phyloP scores from a whole-genome alignment of 192 early-diverging fungal species.

The Gigaspora rosea region DNA sequence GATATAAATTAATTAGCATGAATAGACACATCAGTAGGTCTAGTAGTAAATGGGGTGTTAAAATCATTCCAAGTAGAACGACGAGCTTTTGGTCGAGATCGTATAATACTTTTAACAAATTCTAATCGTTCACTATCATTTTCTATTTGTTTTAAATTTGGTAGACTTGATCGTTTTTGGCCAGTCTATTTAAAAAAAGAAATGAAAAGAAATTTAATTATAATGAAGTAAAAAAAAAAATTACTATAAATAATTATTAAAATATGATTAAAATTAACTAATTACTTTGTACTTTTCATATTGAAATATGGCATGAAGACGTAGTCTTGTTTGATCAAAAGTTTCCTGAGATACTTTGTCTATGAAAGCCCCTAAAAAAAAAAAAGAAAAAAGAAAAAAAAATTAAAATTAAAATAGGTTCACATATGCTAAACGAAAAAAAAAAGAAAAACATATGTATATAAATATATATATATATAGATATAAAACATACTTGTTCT shows the following conservation, averaged over 20 bases:
- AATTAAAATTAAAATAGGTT: too few relatives aligned
- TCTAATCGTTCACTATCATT: slow-evolving; percentile 21
- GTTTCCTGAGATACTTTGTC: slow-evolving; percentile 22
- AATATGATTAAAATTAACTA: neutral
- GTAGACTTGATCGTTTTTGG: slow-evolving; percentile 21
- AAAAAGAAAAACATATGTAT: too few relatives aligned
- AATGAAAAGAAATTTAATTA: neutral
- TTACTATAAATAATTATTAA: neutral
- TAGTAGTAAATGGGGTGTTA: too few relatives aligned
- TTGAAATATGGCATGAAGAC: slow-evolving; percentile 28
- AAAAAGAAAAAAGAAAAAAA: too few relatives aligned
- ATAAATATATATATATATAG: too few relatives aligned
- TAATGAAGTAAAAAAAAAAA: neutral
- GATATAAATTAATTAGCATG: too few relatives aligned
- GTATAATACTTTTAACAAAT: slow-evolving; percentile 26
- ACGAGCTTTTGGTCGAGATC: neutral
- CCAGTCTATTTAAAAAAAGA: slow-evolving; percentile 11
- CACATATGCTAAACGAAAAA: too few relatives aligned
- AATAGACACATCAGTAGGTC: too few relatives aligned
- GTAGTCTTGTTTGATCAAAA: slow-evolving; percentile 30
- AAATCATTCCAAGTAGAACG: slow-evolving; percentile 10
- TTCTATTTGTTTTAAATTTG: neutral
- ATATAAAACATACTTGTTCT: too few relatives aligned
- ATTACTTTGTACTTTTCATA: slow-evolving; percentile 31
- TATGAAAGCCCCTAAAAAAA: neutral